These are phyloP conservation scores for Aspergillus egyptiacus DNA, from an alignment of 495 filamentous ascomycete species.

Conservation along the genomic window DNA sequence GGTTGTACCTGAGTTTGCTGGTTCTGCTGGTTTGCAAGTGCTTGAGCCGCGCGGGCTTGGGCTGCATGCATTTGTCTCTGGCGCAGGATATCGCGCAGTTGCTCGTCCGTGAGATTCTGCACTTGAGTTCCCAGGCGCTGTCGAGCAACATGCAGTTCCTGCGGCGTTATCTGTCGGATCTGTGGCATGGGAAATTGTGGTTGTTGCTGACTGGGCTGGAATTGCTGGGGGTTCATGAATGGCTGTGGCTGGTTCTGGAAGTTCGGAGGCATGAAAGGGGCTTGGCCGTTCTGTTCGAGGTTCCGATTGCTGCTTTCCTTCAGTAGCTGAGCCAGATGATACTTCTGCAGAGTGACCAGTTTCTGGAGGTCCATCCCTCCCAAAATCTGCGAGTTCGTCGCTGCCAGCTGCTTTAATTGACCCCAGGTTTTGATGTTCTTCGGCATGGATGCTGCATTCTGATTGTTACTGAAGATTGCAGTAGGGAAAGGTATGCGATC, in stretches of 20 bases:
- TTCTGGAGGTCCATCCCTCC: constrained; percentile 37
- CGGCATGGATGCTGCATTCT: constrained; percentile 41
- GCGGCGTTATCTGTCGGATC: constrained; percentile 34
- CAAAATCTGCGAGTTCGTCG: constrained; percentile 41
- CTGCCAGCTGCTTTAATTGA: constrained; percentile 60
- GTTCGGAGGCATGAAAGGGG: constrained; percentile 21
- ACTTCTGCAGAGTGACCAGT: constrained; percentile 47
- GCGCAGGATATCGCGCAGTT: constrained; percentile 42
- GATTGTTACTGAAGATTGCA: constrained; percentile 31
- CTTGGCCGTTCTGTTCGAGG: constrained; percentile 23
- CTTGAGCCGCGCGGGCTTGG: constrained; percentile 24
- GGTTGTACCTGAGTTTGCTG: constrained; percentile 33
- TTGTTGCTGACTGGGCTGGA: constrained; percentile 26
- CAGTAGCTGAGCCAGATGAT: constrained; percentile 46
- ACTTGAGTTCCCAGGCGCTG: constrained; percentile 34
- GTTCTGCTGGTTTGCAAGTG: constrained; percentile 26
- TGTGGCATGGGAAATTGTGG: constrained; percentile 23
- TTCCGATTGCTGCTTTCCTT: constrained; percentile 21
- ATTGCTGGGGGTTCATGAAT: constrained; percentile 35
- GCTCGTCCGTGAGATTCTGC: constrained; percentile 46
- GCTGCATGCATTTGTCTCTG: constrained; percentile 34
- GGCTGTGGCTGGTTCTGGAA: constrained; percentile 26
- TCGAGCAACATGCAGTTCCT: constrained; percentile 44
- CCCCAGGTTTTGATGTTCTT: constrained; percentile 64
- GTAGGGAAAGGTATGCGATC: constrained; percentile 39